Percentiles rank a stretch among this genome's conserved stretches.
Conservation (phyloP, 371 early-diverging fungal genomes). For the Catenaria anguillulae region DNA sequence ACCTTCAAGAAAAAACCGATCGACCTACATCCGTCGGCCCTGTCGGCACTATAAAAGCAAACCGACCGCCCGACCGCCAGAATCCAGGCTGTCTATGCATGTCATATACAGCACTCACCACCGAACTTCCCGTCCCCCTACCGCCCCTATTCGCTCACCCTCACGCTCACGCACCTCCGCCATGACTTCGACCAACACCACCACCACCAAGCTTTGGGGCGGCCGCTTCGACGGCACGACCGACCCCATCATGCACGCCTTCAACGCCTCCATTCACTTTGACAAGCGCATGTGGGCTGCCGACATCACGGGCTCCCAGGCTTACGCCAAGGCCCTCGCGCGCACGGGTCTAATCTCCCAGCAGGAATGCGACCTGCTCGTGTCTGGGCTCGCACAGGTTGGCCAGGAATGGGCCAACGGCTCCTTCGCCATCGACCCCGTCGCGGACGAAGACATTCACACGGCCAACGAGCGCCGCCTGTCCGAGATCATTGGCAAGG, state of each 20-base stretch:
- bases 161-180: too few species aligned
- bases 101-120: too few species aligned
- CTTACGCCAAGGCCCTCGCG: conserved; percentile 74
- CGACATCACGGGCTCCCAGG: conserved; percentile 75
- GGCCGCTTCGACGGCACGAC: conserved; percentile 18
- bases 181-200: too few species aligned
- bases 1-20: too few species aligned
- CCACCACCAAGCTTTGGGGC: conserved; percentile 2
- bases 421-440: conserved; percentile 49
- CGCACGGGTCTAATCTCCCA: conserved; percentile 55
- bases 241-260: conserved; percentile 89
- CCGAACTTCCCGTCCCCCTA: too few species aligned
- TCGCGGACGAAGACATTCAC: conserved; percentile 92
- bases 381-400: conserved; percentile 57
- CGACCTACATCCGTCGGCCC: too few species aligned
- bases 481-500: conserved; percentile 76
- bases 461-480: conserved; percentile 93
- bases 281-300: conserved; percentile 82
- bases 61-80: too few species aligned
- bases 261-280: conserved; percentile 86
- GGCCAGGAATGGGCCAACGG: conserved; percentile 65
- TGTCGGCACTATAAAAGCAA: too few species aligned
- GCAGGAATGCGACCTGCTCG: conserved; percentile 53
- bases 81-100: too few species aligned
- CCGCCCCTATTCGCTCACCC: too few species aligned